Conservation (phyloP, 164 flowering plant genomes). For the Magnolia officinalis region DNA sequence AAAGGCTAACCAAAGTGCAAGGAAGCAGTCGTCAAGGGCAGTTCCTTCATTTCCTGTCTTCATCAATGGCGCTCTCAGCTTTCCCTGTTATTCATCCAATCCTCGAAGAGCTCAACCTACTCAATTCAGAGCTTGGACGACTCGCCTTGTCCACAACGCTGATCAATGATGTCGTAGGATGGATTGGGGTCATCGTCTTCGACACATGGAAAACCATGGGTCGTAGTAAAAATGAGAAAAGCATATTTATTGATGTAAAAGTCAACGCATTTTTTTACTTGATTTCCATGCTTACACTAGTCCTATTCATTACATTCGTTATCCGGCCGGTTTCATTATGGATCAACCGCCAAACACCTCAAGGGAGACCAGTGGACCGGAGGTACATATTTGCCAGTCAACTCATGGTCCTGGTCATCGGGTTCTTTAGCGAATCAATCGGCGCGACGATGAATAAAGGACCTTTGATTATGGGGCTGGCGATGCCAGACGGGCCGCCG, state of each 20-base stretch:
- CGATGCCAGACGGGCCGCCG: slow-evolving; percentile 64
- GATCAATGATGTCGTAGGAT: slow-evolving; percentile 32
- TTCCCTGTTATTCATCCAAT: slow-evolving; percentile 48
- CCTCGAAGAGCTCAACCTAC: slow-evolving; percentile 51
- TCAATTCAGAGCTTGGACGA: slow-evolving; percentile 61
- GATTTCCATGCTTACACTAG: slow-evolving; percentile 11
- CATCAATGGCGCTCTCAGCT: slow-evolving; percentile 30
- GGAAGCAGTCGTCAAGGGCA: neutral
- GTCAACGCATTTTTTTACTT: slow-evolving; percentile 23
- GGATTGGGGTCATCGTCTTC: slow-evolving; percentile 8
- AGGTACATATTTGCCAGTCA: slow-evolving; percentile 25
- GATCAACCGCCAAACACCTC: slow-evolving; percentile 41
- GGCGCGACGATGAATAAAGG: slow-evolving; percentile 45
- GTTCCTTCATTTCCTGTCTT: slow-evolving; percentile 26
- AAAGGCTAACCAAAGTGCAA: neutral
- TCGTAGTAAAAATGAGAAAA: neutral
- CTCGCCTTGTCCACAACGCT: slow-evolving; percentile 37
- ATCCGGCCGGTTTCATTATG: slow-evolving; percentile 18
- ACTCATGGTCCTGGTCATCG: slow-evolving; percentile 25
- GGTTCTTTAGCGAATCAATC: slow-evolving; percentile 34
- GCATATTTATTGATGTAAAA: neutral
- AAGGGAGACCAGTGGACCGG: slow-evolving; percentile 44
- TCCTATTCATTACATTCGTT: neutral
- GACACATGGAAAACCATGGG: neutral
- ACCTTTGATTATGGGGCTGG: slow-evolving; percentile 56